phyloP scores from a whole-genome alignment of 345 rosid genomes.

The Raphanus raphanistrum region DNA sequence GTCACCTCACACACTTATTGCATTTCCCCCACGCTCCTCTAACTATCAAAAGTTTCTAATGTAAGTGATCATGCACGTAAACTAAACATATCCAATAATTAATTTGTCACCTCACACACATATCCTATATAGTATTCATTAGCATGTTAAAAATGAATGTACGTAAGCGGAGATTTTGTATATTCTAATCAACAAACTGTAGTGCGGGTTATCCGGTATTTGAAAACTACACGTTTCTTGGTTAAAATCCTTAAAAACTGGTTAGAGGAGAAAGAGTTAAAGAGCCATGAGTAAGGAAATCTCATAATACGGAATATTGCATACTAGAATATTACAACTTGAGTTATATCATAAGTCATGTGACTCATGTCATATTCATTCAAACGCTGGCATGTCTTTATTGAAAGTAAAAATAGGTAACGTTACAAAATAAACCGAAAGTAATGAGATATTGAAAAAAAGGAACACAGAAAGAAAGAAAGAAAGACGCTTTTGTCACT shows the following conservation, averaged over 20 bases:
- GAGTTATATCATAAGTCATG: conserved; percentile 13
- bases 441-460: conserved; percentile 18
- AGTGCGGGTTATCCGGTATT: neutral
- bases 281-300: neutral
- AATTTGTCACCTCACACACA: too few relatives aligned
- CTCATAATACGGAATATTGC: conserved; percentile 9
- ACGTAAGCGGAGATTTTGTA: neutral
- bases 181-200: neutral
- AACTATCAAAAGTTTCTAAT: neutral
- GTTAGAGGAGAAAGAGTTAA: neutral
- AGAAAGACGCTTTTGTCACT: neutral
- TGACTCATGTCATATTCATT: conserved; percentile 22
- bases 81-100: too few relatives aligned
- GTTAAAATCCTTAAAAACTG: neutral
- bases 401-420: neutral
- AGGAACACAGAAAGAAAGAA: neutral
- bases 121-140: neutral
- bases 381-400: conserved; percentile 11
- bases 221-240: neutral
- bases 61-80: neutral
- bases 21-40: neutral
- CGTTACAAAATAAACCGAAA: conserved; percentile 31
- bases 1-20: conserved; percentile 23
- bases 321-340: conserved; percentile 17
- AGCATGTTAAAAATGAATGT: neutral